A percentile compares a stretch with the other conserved stretches of the same genome.
These are phyloP conservation scores for Polytrichum commune DNA, from an alignment of 225 moss, liverwort and hornwort species.

Conservation along the genomic window DNA sequence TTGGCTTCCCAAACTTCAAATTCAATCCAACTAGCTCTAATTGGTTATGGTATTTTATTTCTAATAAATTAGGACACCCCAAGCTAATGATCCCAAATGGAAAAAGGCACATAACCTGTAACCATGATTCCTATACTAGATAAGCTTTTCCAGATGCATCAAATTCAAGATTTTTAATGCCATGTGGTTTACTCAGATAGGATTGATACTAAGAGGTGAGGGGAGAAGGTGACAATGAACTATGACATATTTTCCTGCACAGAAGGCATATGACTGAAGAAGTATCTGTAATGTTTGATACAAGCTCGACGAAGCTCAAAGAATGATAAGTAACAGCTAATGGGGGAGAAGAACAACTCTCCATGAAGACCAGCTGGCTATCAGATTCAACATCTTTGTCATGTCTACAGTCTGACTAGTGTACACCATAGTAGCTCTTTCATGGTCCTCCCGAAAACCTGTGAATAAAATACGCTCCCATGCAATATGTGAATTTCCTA, in stretches of 20 bases:
- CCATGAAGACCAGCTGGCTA: not conserved
- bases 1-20: no score
- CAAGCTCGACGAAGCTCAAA: slow-evolving; percentile 13
- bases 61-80: no score
- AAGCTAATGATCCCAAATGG: no score
- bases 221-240: not conserved
- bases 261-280: not conserved
- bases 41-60: no score
- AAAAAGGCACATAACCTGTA: no score
- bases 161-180: no score
- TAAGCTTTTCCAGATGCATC: no score
- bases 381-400: not conserved
- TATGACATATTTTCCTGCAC: not conserved
- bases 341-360: not conserved
- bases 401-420: slow-evolving; percentile 12
- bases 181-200: not conserved
- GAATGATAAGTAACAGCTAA: slow-evolving; percentile 9
- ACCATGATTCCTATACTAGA: no score
- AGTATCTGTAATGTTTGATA: slow-evolving; percentile 1
- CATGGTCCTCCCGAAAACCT: slow-evolving; percentile 4
- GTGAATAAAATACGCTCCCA: not conserved
- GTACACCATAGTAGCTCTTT: slow-evolving; percentile 5
- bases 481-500: not conserved
- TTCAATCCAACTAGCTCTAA: no score
- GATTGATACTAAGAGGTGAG: not conserved